Conservation (phyloP, 2,329 filamentous ascomycete species). For the Monilinia aucupariae region DNA sequence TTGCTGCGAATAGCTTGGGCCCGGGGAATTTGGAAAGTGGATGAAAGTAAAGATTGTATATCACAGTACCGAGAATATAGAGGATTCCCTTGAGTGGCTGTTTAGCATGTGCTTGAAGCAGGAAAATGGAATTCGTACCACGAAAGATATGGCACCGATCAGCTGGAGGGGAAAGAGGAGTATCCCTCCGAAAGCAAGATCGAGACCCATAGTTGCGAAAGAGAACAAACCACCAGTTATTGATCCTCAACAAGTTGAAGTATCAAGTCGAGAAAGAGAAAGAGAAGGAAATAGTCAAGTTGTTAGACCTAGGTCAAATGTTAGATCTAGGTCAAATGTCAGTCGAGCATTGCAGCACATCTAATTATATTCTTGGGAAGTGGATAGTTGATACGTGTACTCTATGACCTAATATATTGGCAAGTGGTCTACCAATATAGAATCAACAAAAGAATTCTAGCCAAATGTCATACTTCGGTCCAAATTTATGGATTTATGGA, state of each 20-base stretch:
- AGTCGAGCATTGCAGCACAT: background rate
- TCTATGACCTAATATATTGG: too few relatives aligned
- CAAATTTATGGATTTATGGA: too few relatives aligned
- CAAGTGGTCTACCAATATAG: too few relatives aligned
- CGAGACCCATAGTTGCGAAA: background rate
- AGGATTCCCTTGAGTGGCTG: background rate
- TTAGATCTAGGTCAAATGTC: background rate
- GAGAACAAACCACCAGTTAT: background rate
- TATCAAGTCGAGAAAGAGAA: too few relatives aligned
- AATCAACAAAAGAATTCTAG: too few relatives aligned
- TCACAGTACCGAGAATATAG: background rate
- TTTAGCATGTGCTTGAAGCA: background rate
- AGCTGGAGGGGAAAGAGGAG: background rate
- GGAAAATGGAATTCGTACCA: background rate
- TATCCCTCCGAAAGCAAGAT: background rate
- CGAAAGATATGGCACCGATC: background rate
- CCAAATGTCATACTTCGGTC: too few relatives aligned
- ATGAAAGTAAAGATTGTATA: conserved; percentile 28
- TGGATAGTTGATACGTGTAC: background rate
- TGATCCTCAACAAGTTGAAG: background rate
- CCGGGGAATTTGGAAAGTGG: conserved; percentile 34
- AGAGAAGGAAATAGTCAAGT: background rate
- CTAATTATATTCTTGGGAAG: background rate
- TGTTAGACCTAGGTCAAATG: background rate
- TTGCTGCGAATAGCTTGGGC: conserved; percentile 25